Base-by-base conservation (phyloP, 1,139 yeast genomes). In the Candida sanyaensis region DNA sequence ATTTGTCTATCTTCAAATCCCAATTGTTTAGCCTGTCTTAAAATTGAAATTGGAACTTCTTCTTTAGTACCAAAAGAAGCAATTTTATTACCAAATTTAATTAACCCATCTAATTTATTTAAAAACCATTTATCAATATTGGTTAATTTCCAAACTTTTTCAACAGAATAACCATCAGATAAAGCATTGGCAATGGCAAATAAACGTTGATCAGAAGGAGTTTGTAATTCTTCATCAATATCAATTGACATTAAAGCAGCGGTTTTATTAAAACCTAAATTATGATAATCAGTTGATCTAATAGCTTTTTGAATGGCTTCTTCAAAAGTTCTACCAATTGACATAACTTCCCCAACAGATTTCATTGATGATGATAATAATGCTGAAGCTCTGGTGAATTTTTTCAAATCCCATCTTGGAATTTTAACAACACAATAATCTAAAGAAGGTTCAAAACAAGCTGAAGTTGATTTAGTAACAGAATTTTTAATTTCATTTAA, bases 331-430 rank as follows among this genome's bases (percentile, higher is more conserved):
- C 99, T 86, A 63, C 99, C 99, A 65, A 93, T 93, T 48, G 97
- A 96, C 99, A 93, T 93, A 52, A 93, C 99, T 73, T 93, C 99
- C 69, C 99, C 99, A 50, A 93, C 99, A 42, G 98, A 92, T 73
- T 93, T 93, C 99, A 93, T 93, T 44, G 97, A 85, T 28, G 97
- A 89, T 13, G 48, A 45, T 39, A 51, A 48, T 32, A 48, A 48
- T 8, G 51, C 41, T 28, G 48, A 44, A 34, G 49, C 54, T 37
- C 49, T 48, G 26, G 49, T 48, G 78, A 93, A 93, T 77, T 93
- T 93, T 55, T 93, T 75, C 69, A 93, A 78, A 77, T 93, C 99
- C 99, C 99, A 93, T 73, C 97, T 85, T 61, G 99, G 99, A 62
- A 93, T 91, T 79, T 93, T 93, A 60, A 96, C 90, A 49, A 93